These are phyloP conservation scores for Xylariaceae sp. DNA, from an alignment of 2,329 filamentous ascomycete species.

Conservation along the genomic window DNA sequence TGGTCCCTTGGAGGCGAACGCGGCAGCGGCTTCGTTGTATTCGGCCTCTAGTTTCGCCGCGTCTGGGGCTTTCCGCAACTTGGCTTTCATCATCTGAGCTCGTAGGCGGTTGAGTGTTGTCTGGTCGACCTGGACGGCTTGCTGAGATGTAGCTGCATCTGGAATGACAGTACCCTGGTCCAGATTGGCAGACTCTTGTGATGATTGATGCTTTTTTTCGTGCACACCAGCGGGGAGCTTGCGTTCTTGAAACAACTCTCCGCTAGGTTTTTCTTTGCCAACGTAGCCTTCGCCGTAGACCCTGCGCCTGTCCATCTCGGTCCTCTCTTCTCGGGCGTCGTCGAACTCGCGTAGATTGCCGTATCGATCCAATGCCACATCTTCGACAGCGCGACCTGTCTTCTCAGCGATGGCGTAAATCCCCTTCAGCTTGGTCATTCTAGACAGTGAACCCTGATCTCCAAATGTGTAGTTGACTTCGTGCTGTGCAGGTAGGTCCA, in stretches of 20 bases:
- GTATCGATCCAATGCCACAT: constrained; percentile 77
- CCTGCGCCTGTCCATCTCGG: constrained; percentile 78
- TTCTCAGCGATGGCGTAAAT: constrained; percentile 79
- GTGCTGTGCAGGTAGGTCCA: constrained; percentile 51
- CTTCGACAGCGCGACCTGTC: constrained; percentile 67
- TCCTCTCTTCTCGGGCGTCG: constrained; percentile 85
- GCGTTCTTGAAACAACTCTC: constrained; percentile 78
- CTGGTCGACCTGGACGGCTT: constrained; percentile 61
- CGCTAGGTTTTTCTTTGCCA: constrained; percentile 80
- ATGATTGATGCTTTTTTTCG: constrained; percentile 30
- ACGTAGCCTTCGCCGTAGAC: constrained; percentile 83
- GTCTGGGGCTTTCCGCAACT: constrained; percentile 73
- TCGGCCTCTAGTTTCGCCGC: constrained; percentile 73
- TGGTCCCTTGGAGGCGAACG: constrained; percentile 52
- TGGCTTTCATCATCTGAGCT: constrained; percentile 94
- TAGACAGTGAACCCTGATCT: constrained; percentile 85
- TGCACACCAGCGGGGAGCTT: constrained; percentile 52
- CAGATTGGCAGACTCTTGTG: constrained; percentile 32
- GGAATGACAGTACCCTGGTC: constrained; percentile 56
- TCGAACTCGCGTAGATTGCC: constrained; percentile 83
- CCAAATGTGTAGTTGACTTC: constrained; percentile 82
- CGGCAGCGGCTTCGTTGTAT: constrained; percentile 72
- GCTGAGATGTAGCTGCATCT: constrained; percentile 46
- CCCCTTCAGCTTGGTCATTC: constrained; percentile 89
- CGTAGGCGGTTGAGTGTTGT: constrained; percentile 84